phyloP scores from a whole-genome alignment of 2,329 filamentous ascomycete species.

The Ploettnerulaceae sp. region DNA sequence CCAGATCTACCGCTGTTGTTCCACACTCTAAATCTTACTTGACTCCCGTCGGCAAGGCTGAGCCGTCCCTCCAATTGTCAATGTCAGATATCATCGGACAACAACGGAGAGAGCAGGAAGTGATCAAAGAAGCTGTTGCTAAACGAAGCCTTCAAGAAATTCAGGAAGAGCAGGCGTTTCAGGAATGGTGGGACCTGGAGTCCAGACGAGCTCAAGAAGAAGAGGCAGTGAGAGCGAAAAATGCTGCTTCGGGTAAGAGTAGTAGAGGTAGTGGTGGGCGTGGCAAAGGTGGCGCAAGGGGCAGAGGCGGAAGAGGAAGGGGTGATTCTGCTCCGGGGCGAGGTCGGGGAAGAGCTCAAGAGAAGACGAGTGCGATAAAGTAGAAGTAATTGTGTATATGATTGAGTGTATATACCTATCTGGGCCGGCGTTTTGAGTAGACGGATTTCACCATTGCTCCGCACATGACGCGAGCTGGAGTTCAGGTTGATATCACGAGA shows the following conservation, averaged over 20 bases:
- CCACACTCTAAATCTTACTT: conserved; percentile 60
- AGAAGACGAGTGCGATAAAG: conserved; percentile 1
- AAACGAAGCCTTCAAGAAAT: conserved; percentile 92
- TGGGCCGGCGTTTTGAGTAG: conserved; percentile 10
- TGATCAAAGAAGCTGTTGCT: conserved; percentile 75
- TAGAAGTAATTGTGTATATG: not conserved
- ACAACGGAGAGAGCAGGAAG: conserved; percentile 78
- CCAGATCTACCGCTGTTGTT: conserved; percentile 38
- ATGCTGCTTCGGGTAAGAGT: not conserved
- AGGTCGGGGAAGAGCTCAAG: conserved; percentile 11
- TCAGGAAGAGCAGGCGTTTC: conserved; percentile 93
- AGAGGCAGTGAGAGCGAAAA: conserved; percentile 23
- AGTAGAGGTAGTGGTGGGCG: conserved; percentile 5
- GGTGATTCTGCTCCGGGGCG: conserved; percentile 6
- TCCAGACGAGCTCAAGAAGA: conserved; percentile 58
- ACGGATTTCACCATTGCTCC: conserved; percentile 9
- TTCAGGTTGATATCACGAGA: too few species aligned
- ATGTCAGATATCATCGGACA: conserved; percentile 86
- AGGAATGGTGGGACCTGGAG: conserved; percentile 94
- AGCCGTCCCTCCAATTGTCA: conserved; percentile 63
- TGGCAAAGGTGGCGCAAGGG: conserved; percentile 9
- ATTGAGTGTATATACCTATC: conserved; percentile 5
- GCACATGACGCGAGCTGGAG: conserved; percentile 12
- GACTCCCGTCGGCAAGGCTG: conserved; percentile 52
- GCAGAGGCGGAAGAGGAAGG: conserved; percentile 12